phyloP scores from a whole-genome alignment of 2,329 filamentous ascomycete species.

The Cladosporium sp. region DNA sequence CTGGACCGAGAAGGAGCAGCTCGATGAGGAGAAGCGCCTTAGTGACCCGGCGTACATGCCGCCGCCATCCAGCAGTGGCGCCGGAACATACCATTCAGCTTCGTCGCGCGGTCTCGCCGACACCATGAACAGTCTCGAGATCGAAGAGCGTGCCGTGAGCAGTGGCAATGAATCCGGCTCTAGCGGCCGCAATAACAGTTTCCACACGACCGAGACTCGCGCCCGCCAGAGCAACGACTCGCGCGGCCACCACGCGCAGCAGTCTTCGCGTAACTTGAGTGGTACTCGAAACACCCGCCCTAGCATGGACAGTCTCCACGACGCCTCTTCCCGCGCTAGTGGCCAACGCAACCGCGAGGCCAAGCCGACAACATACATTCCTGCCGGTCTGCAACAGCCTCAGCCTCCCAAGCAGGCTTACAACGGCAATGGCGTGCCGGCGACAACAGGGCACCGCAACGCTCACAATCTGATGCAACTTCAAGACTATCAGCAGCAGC shows the following conservation, averaged over 20 bases:
- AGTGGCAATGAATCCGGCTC: conserved; percentile 23
- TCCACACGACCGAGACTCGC: not conserved
- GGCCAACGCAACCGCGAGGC: conserved; percentile 10
- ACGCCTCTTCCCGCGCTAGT: not conserved
- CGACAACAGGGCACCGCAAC: conserved; percentile 5
- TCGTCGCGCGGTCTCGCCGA: conserved; percentile 29
- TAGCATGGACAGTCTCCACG: conserved; percentile 12
- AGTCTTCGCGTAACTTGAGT: conserved; percentile 10
- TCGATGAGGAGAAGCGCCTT: conserved; percentile 58
- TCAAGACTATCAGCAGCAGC: conserved; percentile 6
- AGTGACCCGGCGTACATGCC: conserved; percentile 17
- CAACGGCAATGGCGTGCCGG: not conserved
- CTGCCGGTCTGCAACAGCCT: conserved; percentile 22
- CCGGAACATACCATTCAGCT: conserved; percentile 7
- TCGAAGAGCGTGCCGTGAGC: conserved; percentile 25
- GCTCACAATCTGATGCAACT: not conserved
- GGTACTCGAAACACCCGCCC: conserved; percentile 4
- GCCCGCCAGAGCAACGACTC: not conserved
- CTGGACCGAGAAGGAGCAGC: conserved; percentile 79
- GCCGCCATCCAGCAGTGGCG: conserved; percentile 8
- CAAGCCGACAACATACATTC: conserved; percentile 29
- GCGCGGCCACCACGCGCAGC: not conserved
- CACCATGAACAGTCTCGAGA: conserved; percentile 28
- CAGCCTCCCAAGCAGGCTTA: conserved; percentile 7
- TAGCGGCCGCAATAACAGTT: conserved; percentile 5